Evolutionary conservation across 1,139 yeast genomes (phyloP).

Genomic region (Saccharomyces hybrid): DNA sequence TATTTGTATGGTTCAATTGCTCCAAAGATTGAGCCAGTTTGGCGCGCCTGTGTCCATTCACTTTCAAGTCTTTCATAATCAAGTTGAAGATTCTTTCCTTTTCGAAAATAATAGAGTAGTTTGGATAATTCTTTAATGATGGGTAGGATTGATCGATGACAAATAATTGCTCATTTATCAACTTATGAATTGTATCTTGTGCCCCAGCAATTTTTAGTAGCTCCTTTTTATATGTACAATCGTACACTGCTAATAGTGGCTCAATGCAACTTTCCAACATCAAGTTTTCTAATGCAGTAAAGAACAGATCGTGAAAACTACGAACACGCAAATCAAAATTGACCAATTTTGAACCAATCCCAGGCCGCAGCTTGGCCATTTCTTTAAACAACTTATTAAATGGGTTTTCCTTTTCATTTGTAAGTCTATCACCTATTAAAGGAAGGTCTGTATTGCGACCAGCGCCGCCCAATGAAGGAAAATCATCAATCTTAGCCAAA

Average conservation of each 20-base stretch:
- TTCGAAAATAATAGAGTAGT: slow-evolving; percentile 35
- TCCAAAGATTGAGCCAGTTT: slow-evolving; percentile 63
- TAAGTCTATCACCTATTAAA: background rate
- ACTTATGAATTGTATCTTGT: slow-evolving; percentile 32
- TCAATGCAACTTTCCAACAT: slow-evolving; percentile 69
- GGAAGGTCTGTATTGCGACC: background rate
- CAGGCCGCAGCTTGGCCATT: slow-evolving; percentile 11
- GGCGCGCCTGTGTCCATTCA: slow-evolving; percentile 46
- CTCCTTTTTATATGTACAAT: slow-evolving; percentile 58
- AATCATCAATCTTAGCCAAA: background rate
- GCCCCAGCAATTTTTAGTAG: slow-evolving; percentile 38
- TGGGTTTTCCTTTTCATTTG: slow-evolving; percentile 25
- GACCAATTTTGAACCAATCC: slow-evolving; percentile 4
- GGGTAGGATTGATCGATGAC: background rate
- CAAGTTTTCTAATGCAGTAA: slow-evolving; percentile 45
- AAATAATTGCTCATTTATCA: slow-evolving; percentile 41
- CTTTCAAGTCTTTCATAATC: slow-evolving; percentile 38
- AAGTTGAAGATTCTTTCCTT: slow-evolving; percentile 36
- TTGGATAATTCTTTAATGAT: slow-evolving; percentile 30
- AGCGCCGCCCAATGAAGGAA: background rate
- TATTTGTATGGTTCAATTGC: slow-evolving; percentile 47
- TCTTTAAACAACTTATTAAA: slow-evolving; percentile 34
- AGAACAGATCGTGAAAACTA: background rate
- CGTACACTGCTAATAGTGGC: slow-evolving; percentile 63
- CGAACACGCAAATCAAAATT: background rate